Evolutionary conservation across 2,329 filamentous ascomycete genomes (phyloP), one percentile per base, ranked within the genome.

Genomic region (Pyrenophora tritici-repentis): DNA sequence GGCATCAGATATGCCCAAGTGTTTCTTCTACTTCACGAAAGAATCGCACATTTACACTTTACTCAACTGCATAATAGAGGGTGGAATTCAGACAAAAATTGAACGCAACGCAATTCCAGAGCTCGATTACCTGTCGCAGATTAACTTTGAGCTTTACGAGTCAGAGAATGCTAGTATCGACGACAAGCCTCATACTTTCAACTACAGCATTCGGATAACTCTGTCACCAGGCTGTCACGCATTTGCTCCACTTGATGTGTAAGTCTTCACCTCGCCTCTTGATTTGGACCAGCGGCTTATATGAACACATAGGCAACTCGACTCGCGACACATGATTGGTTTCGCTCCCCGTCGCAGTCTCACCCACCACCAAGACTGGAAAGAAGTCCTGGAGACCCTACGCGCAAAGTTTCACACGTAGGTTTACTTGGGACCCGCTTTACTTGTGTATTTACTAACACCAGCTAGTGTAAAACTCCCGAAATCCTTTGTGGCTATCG

Each of bases 21-120:
- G 89, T 1, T 97, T 97, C 79, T 90, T 97, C 76, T 99, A 99
- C 78, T 99, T 99, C 75, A 99, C 94, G 58, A 99, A 99, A 75
- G 94, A 99, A 75, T 96, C 91, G 0, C 94, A 99, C 73, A 97
- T 99, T 58, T 99, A 99, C 77, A 99, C 94, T 4, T 83, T 99
- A 4, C 84, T 99, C 51, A 99, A 99, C 74, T 97, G 93, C 73
- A 97, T 99, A 62, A 83, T 99, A 20, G 94, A 99, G 73, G 94
- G 95, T 54, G 95, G 94, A 24, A 90, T 99, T 59, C 89, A 95
- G 69, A 97, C 93, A 18, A 99, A 99, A 78, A 97, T 99, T 68
- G 89, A 91, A 64, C 88, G 95, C 32, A 92, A 91, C 66, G 91
- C 90, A 34, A 99, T 99, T 58, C 94, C 94, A 0, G 94, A 99